Evolutionary conservation across 306 rosid genomes (phyloP), one percentile per base, ranked within the genome.

Genomic region (Prosopis cineraria): DNA sequence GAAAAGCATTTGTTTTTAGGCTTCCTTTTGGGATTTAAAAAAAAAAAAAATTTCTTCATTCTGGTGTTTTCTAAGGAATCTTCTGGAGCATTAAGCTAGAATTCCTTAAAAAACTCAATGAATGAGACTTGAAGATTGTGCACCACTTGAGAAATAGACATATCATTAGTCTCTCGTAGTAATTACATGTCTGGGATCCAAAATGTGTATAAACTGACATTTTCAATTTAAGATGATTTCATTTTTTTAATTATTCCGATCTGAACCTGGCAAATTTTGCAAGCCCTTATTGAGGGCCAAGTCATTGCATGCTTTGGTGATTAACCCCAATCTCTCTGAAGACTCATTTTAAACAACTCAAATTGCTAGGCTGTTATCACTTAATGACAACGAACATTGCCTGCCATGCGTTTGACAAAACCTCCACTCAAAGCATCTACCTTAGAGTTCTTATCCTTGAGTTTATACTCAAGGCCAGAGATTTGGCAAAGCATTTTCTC

Each of bases 401-500:
- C 31, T 74, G 85, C 74, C 78, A 78, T 4, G 56, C 90, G 87
- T 94, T 90, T 76, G 89, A 90, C 29, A 59, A 78, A 87, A 87
- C 80, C 77, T 78, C 90, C 65, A 53, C 30, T 65, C 85, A 68
- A 80, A 92, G 85, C 11, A 89, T 92, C 72, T 92, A 81, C 80
- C 92, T 94, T 92, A 94, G 94, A 94, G 92, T 52, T 88, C 98
- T 69, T 74, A 92, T 17, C 92, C 88, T 70, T 90, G 98, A 31
- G 96, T 93, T 65, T 85, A 85, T 6, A 94, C 97, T 0, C 80
- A 64, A 78, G 86, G 88, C 72, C 76, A 22, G 53, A 70, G 75
- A 60, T 92, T 92, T 62, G 3, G 12, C 34, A 73, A 75, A 43
- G 89, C 97, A 33, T 75, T 86, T 8, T 87, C 88, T 78, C 85